phyloP scores from a whole-genome alignment of 768 basidiomycete genomes.

The Collybiopsis confluens region DNA sequence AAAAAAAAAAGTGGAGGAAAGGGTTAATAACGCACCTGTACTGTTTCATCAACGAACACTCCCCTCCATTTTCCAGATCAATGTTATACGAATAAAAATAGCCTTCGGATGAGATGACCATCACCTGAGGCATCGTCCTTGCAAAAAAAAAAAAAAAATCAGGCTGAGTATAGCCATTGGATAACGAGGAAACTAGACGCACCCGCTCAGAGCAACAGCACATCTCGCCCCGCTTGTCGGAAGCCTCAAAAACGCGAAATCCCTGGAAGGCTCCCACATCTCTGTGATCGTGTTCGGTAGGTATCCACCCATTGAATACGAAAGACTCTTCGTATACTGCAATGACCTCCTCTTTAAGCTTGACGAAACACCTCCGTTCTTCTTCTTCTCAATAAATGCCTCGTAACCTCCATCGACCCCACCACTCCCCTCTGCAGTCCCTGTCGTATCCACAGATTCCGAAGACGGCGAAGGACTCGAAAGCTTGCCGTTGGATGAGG shows the following conservation, averaged over 20 bases:
- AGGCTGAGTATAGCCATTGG: too few species aligned
- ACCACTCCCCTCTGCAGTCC: constrained; percentile 34
- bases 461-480: constrained; percentile 50
- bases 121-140: constrained; percentile 92
- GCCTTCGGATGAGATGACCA: constrained; percentile 95
- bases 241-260: constrained; percentile 87
- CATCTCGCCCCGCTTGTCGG: constrained; percentile 76
- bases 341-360: constrained; percentile 53
- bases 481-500: constrained; percentile 15
- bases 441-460: constrained; percentile 55
- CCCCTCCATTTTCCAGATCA: constrained; percentile 93
- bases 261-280: constrained; percentile 94
- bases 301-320: constrained; percentile 79
- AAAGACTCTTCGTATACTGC: constrained; percentile 70
- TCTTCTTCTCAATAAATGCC: constrained; percentile 76
- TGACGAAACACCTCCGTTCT: constrained; percentile 47
- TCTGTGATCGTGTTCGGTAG: constrained; percentile 88
- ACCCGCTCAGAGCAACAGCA: constrained; percentile 89
- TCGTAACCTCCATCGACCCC: constrained; percentile 77
- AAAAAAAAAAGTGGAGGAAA: too few species aligned
- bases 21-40: constrained; percentile 75
- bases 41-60: constrained; percentile 93
- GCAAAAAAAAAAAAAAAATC: too few species aligned
- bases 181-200: constrained; percentile 24
- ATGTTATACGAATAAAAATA: constrained; percentile 96